Conservation (phyloP, 1,139 yeast species). For the Pichia sp. region DNA sequence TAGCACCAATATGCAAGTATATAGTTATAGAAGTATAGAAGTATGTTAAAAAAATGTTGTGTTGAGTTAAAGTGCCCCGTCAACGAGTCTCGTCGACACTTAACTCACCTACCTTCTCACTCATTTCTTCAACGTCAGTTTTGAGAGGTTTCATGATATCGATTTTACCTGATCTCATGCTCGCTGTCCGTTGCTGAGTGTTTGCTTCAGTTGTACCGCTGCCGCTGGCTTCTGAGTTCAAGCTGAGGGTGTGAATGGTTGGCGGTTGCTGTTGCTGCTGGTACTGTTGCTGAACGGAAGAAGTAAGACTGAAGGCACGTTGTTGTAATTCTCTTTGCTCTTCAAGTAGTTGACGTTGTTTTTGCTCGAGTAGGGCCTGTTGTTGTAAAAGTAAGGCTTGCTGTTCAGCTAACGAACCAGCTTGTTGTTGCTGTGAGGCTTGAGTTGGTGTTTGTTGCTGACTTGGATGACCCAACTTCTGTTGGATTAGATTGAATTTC, state of each 20-base stretch:
- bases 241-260: constrained; percentile 9
- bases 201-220: not conserved
- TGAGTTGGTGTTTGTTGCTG: not conserved
- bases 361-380: constrained; percentile 20
- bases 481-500: constrained; percentile 5
- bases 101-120: constrained; percentile 25
- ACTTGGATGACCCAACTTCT: not conserved
- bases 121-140: constrained; percentile 12
- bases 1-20: not conserved
- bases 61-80: not conserved
- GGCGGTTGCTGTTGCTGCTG: constrained; percentile 6
- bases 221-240: constrained; percentile 10
- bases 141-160: constrained; percentile 3
- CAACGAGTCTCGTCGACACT: constrained; percentile 16
- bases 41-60: not conserved
- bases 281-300: constrained; percentile 16
- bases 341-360: constrained; percentile 18
- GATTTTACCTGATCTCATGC: constrained; percentile 1
- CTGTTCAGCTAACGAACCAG: constrained; percentile 15
- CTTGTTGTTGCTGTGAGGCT: not conserved
- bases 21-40: not conserved
- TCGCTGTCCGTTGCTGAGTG: constrained; percentile 2
- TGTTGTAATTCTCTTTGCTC: constrained; percentile 20
- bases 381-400: constrained; percentile 17
- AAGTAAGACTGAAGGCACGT: constrained; percentile 20